Percentiles rank a stretch among this genome's conserved stretches.
These are phyloP conservation scores for Lasiosphaeris hirsuta DNA, from an alignment of 495 filamentous ascomycete genomes.

Conservation along the genomic window DNA sequence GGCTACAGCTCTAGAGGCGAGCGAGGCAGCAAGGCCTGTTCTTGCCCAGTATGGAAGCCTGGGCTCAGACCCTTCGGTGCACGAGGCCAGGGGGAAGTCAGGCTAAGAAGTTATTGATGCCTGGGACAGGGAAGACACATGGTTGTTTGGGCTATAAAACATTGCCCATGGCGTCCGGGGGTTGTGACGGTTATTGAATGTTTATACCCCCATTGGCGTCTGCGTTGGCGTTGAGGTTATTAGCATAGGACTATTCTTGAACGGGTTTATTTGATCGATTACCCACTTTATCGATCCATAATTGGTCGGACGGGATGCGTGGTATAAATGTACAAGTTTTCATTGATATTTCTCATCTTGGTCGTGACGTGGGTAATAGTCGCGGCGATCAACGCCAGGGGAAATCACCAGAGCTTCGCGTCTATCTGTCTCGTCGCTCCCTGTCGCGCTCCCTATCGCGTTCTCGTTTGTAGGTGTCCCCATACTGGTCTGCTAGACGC, in stretches of 20 bases:
- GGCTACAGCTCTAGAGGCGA: slow-evolving; percentile 13
- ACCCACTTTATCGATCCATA: neutral
- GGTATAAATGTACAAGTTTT: too few species aligned
- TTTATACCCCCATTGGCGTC: neutral
- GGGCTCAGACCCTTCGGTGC: neutral
- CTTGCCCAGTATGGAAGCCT: neutral
- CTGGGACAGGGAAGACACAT: too few species aligned
- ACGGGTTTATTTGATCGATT: neutral
- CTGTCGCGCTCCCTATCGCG: slow-evolving; percentile 43
- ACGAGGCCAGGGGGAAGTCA: neutral
- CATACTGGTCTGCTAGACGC: slow-evolving; percentile 36
- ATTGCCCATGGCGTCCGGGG: too few species aligned
- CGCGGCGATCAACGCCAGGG: neutral
- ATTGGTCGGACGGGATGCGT: too few species aligned
- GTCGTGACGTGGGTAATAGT: neutral
- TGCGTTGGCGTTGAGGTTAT: neutral
- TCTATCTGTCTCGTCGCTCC: slow-evolving; percentile 37
- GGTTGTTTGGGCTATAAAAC: too few species aligned
- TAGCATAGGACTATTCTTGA: neutral
- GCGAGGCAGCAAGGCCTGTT: neutral
- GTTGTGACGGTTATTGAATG: neutral
- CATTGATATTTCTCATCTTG: neutral
- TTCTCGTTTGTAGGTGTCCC: slow-evolving; percentile 46
- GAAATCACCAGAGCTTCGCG: neutral
- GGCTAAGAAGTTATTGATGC: neutral